Evolutionary conservation across 2,329 filamentous ascomycete genomes (phyloP).

Genomic region (Calonectria pseudoturangicola): DNA sequence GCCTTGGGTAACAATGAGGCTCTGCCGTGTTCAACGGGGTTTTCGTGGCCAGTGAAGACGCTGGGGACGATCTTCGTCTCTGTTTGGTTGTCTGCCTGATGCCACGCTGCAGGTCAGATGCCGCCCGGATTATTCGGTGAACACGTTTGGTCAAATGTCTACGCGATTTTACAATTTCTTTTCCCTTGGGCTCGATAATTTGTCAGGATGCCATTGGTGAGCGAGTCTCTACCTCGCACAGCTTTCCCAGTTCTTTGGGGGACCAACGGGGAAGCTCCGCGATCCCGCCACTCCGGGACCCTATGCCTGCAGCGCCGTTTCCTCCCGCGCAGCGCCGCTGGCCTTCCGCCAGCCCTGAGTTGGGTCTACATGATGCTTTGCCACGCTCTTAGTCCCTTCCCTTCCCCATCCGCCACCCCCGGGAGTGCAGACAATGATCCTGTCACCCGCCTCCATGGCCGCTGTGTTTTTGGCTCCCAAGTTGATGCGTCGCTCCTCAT

Average conservation of each 20-base stretch:
- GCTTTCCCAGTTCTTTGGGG: conserved; percentile 21
- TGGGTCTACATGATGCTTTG: conserved; percentile 71
- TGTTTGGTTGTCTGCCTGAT: conserved; percentile 38
- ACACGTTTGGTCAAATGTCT: neutral
- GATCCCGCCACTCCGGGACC: neutral
- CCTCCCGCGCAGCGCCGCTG: conserved; percentile 74
- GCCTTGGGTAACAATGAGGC: conserved; percentile 31
- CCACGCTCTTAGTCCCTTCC: conserved; percentile 73
- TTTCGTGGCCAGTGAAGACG: conserved; percentile 12
- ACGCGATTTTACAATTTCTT: neutral
- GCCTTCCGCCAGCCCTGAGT: conserved; percentile 73
- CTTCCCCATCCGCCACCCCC: conserved; percentile 87
- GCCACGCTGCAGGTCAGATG: conserved; percentile 41
- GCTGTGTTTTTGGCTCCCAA: conserved; percentile 88
- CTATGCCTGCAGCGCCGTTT: conserved; percentile 74
- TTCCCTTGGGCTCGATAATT: neutral
- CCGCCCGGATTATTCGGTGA: conserved; percentile 16
- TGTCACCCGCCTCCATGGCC: conserved; percentile 83
- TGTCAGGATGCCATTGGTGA: conserved; percentile 2
- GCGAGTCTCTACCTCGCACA: conserved; percentile 24
- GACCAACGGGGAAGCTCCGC: neutral
- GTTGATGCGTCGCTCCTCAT: conserved; percentile 79
- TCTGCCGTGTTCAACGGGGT: conserved; percentile 22
- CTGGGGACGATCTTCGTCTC: neutral
- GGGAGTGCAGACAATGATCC: conserved; percentile 86